These are phyloP conservation scores for Aureobasidium pullulans DNA, from an alignment of 2,329 filamentous ascomycete genomes.

Conservation along the genomic window DNA sequence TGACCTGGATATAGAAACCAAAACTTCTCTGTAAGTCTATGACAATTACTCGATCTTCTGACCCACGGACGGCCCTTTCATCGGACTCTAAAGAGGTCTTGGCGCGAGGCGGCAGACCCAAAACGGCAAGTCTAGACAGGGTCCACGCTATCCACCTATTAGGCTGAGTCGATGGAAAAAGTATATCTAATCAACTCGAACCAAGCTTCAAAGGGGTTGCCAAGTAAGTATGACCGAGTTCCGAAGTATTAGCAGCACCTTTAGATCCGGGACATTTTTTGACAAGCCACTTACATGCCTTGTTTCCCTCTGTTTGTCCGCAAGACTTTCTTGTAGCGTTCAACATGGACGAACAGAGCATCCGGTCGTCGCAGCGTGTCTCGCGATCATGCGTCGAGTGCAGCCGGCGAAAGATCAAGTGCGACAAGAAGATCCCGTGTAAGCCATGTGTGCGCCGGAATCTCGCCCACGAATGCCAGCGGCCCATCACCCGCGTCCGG, in stretches of 20 bases:
- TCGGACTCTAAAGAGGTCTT: too few species aligned
- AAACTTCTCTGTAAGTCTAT: too few species aligned
- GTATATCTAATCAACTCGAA: background rate
- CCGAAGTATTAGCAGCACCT: background rate
- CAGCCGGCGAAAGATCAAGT: slow-evolving; percentile 15
- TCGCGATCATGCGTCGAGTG: slow-evolving; percentile 15
- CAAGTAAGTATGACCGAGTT: background rate
- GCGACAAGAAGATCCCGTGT: slow-evolving; percentile 16
- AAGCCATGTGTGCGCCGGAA: slow-evolving; percentile 14
- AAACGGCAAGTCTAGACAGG: background rate
- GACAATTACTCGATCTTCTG: too few species aligned
- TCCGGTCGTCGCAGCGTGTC: slow-evolving; percentile 9
- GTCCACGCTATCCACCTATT: background rate
- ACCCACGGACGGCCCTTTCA: too few species aligned
- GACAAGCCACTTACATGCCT: background rate
- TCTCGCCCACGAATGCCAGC: slow-evolving; percentile 14
- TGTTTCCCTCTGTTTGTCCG: background rate
- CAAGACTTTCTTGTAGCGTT: background rate
- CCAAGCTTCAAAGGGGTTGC: background rate
- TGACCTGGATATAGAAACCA: too few species aligned
- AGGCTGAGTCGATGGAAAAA: background rate
- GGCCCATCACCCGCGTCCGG: slow-evolving; percentile 14
- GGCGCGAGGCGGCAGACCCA: background rate
- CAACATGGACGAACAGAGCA: slow-evolving; percentile 7
- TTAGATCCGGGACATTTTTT: background rate